Base-by-base conservation (phyloP, 306 rosid species). In the Trifolium pratense region DNA sequence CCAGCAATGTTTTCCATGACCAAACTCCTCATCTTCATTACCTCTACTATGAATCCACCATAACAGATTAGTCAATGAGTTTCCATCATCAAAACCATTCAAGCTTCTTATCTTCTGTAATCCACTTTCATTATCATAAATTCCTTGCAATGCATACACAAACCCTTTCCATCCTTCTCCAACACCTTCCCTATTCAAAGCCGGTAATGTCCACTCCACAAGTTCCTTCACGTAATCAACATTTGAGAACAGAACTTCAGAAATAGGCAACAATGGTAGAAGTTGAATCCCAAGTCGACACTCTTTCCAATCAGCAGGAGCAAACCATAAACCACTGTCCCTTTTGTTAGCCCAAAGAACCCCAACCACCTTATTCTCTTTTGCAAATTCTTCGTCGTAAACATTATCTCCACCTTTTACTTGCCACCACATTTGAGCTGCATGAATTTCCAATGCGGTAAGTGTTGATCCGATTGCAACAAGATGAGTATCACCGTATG, bases 11-110 rank as follows among this genome's bases (percentile, higher is more conserved):
- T 81, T 77, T 59, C 72, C 85, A 66, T 76, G 79, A 20, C 70
- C 82, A 63, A 23, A 68, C 26, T 63, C 72, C 51, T 76, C 82
- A 21, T 73, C 75, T 29, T 71, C 80, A 48, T 43, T 52, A 13
- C 78, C 75, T 86, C 97, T 83, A 71, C 96, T 91, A 67, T 93
- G 90, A 81, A 87, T 73, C 98, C 98, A 93, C 98, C 97, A 93
- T 5, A 93, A 80, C 0, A 93, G 87, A 82, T 93, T 93, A 8
- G 87, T 80, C 55, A 86, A 85, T 0, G 94, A 68, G 76, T 84
- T 89, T 39, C 98, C 96, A 75, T 91, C 97, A 79, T 93, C 98
- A 32, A 52, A 83, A 7, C 86, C 93, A 5, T 62, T 86, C 78
- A 89, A 85, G 68, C 74, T 81, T 75, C 82, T 75, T 5, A 86